Percentiles rank a stretch among this genome's conserved stretches.
These are phyloP conservation scores for Fusarium fracticaudum DNA, from an alignment of 2,329 filamentous ascomycete species.

Conservation along the genomic window DNA sequence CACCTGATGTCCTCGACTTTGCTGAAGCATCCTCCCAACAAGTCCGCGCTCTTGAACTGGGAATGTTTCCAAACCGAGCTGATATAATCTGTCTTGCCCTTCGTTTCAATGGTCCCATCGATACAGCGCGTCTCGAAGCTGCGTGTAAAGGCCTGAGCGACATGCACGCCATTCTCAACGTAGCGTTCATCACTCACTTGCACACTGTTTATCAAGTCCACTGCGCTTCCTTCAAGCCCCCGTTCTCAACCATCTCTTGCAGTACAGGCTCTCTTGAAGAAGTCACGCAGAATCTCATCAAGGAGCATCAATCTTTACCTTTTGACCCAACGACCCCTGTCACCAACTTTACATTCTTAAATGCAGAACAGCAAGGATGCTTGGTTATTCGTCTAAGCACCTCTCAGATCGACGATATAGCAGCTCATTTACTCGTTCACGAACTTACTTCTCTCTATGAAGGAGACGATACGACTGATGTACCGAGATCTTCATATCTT, in stretches of 20 bases:
- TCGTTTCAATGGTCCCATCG: slow-evolving; percentile 56
- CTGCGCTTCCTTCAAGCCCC: slow-evolving; percentile 53
- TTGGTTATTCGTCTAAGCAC: slow-evolving; percentile 59
- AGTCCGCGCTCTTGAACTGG: slow-evolving; percentile 58
- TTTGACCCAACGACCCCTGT: slow-evolving; percentile 55
- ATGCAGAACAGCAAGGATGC: slow-evolving; percentile 57
- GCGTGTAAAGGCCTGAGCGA: slow-evolving; percentile 56
- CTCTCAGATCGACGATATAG: slow-evolving; percentile 60
- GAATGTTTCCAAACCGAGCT: slow-evolving; percentile 54
- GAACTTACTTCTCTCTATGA: slow-evolving; percentile 60
- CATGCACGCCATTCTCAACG: slow-evolving; percentile 63
- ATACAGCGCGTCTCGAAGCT: slow-evolving; percentile 55
- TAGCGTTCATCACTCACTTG: slow-evolving; percentile 60
- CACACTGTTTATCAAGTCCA: slow-evolving; percentile 60
- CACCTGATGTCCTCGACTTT: slow-evolving; percentile 57
- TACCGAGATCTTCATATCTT: slow-evolving; percentile 56
- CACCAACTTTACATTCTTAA: slow-evolving; percentile 62
- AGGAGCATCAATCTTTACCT: slow-evolving; percentile 52
- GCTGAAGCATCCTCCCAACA: slow-evolving; percentile 60
- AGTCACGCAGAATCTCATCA: slow-evolving; percentile 53
- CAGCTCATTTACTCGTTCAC: slow-evolving; percentile 57
- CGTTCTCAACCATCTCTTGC: slow-evolving; percentile 56
- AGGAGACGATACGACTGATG: slow-evolving; percentile 39
- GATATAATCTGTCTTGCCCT: slow-evolving; percentile 61
- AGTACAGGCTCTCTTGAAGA: slow-evolving; percentile 52